Evolutionary conservation across 2,329 filamentous ascomycete species (phyloP).

Genomic region (Zymoseptoria brevis): DNA sequence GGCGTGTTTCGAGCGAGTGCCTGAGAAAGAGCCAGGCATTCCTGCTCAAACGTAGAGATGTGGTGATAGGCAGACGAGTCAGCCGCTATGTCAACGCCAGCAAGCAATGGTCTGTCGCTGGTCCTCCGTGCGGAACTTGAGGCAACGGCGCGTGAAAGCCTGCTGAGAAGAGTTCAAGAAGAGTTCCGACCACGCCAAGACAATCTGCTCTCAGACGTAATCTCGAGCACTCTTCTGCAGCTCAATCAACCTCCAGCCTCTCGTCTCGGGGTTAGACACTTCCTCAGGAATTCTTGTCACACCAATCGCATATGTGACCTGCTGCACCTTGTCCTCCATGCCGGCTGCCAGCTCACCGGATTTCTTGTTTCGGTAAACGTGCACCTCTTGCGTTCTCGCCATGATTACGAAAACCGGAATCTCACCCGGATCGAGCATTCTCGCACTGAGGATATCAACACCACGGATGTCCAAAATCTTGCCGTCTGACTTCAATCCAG

Average conservation of each 20-base stretch:
- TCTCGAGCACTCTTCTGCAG: constrained; percentile 97
- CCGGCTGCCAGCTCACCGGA: constrained; percentile 81
- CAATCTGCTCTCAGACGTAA: constrained; percentile 53
- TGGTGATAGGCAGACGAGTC: not conserved
- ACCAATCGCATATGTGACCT: constrained; percentile 96
- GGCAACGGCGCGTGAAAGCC: not conserved
- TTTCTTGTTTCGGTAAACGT: constrained; percentile 92
- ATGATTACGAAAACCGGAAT: constrained; percentile 96
- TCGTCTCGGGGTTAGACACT: constrained; percentile 91
- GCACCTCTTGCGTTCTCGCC: constrained; percentile 92
- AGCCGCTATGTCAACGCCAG: not conserved
- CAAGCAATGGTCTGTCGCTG: not conserved
- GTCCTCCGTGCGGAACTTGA: not conserved
- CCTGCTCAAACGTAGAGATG: not conserved
- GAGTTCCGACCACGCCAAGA: not conserved
- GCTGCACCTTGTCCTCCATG: constrained; percentile 98
- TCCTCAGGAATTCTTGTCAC: constrained; percentile 91
- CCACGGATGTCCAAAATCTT: constrained; percentile 91
- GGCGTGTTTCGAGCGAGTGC: too few relatives aligned
- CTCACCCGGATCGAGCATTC: constrained; percentile 76
- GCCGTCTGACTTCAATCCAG: constrained; percentile 88
- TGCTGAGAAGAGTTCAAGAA: not conserved
- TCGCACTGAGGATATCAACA: constrained; percentile 77
- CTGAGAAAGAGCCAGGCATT: too few relatives aligned
- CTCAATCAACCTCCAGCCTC: constrained; percentile 95